phyloP scores from a whole-genome alignment of 2,329 filamentous ascomycete genomes.

The Blumeria graminis region DNA sequence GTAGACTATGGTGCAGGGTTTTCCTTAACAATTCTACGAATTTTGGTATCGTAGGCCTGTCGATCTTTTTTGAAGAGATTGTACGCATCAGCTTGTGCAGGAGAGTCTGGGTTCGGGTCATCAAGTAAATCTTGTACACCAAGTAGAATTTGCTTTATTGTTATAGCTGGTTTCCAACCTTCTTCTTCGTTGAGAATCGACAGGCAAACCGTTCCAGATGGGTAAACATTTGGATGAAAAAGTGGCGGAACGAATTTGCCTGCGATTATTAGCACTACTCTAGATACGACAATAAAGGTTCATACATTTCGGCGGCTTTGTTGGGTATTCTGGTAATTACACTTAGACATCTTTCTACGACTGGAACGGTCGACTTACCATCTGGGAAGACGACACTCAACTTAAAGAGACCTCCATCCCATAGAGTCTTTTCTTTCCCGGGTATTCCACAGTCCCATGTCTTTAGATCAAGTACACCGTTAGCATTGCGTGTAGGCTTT shows the following conservation, averaged over 20 bases:
- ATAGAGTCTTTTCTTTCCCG: conserved; percentile 88
- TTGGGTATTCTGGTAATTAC: conserved; percentile 58
- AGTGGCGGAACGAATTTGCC: conserved; percentile 92
- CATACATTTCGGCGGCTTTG: conserved; percentile 95
- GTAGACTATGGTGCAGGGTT: conserved; percentile 46
- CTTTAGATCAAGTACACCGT: conserved; percentile 76
- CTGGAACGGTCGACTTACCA: conserved; percentile 28
- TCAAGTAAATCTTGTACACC: conserved; percentile 91
- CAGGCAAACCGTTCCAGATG: conserved; percentile 88
- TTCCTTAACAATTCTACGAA: conserved; percentile 67
- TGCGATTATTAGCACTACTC: conserved; percentile 17
- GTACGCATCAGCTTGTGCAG: conserved; percentile 91
- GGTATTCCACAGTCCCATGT: conserved; percentile 92
- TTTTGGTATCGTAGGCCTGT: conserved; percentile 65
- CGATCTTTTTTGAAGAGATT: conserved; percentile 87
- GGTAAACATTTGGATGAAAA: conserved; percentile 97
- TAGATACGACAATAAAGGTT: conserved; percentile 6
- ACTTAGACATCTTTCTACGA: neutral
- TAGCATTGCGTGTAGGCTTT: conserved; percentile 54
- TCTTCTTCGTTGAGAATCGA: conserved; percentile 97
- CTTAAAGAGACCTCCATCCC: conserved; percentile 96
- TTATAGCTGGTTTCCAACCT: conserved; percentile 95
- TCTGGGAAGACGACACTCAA: conserved; percentile 82
- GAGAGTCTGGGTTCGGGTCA: conserved; percentile 90
- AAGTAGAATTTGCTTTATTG: conserved; percentile 88